phyloP scores from a whole-genome alignment of 306 rosid genomes.

The Clitoria ternatea region DNA sequence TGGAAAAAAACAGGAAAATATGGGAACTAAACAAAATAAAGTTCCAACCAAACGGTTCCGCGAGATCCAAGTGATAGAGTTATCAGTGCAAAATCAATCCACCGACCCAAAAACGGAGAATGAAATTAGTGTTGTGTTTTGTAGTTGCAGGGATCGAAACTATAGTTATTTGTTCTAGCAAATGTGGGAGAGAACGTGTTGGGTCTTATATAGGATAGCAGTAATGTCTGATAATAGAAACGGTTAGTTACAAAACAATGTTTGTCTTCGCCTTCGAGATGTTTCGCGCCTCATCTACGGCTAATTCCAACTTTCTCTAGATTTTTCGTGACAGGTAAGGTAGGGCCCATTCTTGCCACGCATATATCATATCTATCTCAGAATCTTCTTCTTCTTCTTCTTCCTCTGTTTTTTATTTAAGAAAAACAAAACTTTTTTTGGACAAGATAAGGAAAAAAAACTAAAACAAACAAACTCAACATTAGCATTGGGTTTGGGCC shows the following conservation, averaged over 20 bases:
- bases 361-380: background rate
- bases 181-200: background rate
- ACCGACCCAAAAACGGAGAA: constrained; percentile 39
- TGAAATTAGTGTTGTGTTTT: background rate
- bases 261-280: constrained; percentile 19
- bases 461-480: too few relatives aligned
- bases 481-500: too few relatives aligned
- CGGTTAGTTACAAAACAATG: background rate
- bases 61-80: constrained; percentile 44
- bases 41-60: constrained; percentile 44
- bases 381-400: background rate
- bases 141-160: background rate
- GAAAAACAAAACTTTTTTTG: too few relatives aligned
- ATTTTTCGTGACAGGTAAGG: constrained; percentile 4
- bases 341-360: constrained; percentile 18
- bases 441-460: too few relatives aligned
- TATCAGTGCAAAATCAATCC: constrained; percentile 46
- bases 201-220: background rate
- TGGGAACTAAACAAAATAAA: background rate
- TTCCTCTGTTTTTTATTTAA: too few relatives aligned
- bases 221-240: background rate
- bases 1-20: background rate
- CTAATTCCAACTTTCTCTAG: background rate
- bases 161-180: background rate
- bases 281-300: constrained; percentile 4